Conservation (phyloP, 1,139 yeast genomes). For the Yamadazyma kanchanaburiensis region DNA sequence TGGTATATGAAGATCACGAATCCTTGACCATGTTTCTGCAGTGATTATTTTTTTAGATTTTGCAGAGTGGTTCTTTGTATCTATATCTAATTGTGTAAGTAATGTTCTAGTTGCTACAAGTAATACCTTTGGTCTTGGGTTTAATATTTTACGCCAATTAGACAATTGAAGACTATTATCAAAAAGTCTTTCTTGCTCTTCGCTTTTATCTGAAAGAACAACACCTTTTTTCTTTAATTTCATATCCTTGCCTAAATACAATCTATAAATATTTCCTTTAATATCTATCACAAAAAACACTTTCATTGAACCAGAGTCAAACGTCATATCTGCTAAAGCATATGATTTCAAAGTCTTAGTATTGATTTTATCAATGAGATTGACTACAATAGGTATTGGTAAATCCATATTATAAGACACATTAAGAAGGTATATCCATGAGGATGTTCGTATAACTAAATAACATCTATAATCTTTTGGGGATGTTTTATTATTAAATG, state of each 20-base stretch:
- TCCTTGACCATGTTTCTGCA: slow-evolving; percentile 55
- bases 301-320: slow-evolving; percentile 35
- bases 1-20: slow-evolving; percentile 42
- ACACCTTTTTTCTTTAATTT: slow-evolving; percentile 3
- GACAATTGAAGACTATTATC: slow-evolving; percentile 52
- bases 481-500: slow-evolving; percentile 13
- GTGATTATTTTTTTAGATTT: slow-evolving; percentile 33
- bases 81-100: slow-evolving; percentile 28
- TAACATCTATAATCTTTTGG: slow-evolving; percentile 13
- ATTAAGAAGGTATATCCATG: slow-evolving; percentile 23
- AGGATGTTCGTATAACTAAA: slow-evolving; percentile 24
- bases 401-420: slow-evolving; percentile 4
- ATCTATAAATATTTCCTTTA: slow-evolving; percentile 45
- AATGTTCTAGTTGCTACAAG: slow-evolving; percentile 46
- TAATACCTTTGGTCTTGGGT: slow-evolving; percentile 37
- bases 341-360: slow-evolving; percentile 21
- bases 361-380: slow-evolving; percentile 20
- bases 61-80: slow-evolving; percentile 9
- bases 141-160: slow-evolving; percentile 48
- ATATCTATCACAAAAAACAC: slow-evolving; percentile 47
- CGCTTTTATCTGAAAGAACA: slow-evolving; percentile 3
- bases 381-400: slow-evolving; percentile 12
- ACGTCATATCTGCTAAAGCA: slow-evolving; percentile 45
- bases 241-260: slow-evolving; percentile 1
- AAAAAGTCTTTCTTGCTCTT: slow-evolving; percentile 16